These are phyloP conservation scores for Yarrowia bubula DNA, from an alignment of 805 yeast genomes.

Conservation along the genomic window DNA sequence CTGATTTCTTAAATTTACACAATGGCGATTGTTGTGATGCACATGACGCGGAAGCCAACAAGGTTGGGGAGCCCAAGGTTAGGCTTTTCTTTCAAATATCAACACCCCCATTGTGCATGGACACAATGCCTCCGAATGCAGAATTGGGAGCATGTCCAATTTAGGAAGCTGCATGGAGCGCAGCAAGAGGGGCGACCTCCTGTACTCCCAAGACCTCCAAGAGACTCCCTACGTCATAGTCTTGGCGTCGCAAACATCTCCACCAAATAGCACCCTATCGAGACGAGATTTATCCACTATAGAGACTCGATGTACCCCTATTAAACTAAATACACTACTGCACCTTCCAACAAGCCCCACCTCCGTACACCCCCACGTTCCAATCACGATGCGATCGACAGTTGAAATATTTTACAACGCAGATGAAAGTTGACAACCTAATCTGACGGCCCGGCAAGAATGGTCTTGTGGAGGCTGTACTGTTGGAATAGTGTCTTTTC, in stretches of 20 bases:
- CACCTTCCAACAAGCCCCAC: not conserved
- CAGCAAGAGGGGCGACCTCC: not conserved
- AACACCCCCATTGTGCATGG: not conserved
- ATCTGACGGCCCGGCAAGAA: not conserved
- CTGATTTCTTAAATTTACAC: conserved; percentile 14
- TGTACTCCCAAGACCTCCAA: not conserved
- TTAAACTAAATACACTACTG: not conserved
- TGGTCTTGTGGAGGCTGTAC: not conserved
- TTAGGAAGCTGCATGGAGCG: conserved; percentile 22
- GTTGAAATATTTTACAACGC: not conserved
- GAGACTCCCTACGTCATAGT: conserved; percentile 2
- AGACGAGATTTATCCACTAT: too few species aligned
- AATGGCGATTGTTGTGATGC: conserved; percentile 20
- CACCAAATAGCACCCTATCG: too few species aligned
- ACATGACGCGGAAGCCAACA: conserved; percentile 7
- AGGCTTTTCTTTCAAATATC: not conserved
- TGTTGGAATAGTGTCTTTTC: not conserved
- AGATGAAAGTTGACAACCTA: conserved; percentile 5
- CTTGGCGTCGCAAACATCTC: too few species aligned
- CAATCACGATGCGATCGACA: not conserved
- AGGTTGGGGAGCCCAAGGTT: not conserved
- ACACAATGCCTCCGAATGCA: not conserved
- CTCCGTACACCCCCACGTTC: not conserved
- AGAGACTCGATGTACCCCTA: too few species aligned
- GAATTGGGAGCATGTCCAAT: not conserved